These are phyloP conservation scores for Quercus cerris DNA, from an alignment of 306 rosid species.

Conservation along the genomic window DNA sequence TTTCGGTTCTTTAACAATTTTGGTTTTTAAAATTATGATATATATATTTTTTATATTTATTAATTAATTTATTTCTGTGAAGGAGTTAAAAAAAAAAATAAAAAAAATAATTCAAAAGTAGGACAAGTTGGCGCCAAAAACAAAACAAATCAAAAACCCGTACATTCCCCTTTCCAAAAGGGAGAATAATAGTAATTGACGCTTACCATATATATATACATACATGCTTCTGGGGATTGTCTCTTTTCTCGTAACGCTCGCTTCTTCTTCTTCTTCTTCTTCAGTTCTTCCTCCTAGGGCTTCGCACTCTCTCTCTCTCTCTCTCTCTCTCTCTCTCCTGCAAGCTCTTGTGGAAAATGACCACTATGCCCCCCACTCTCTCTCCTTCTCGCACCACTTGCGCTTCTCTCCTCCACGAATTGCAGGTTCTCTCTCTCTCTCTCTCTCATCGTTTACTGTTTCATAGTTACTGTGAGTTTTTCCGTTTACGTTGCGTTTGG, in stretches of 20 bases:
- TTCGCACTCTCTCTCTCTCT: not conserved
- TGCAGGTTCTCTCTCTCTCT: constrained; percentile 51
- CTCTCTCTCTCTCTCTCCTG: not conserved
- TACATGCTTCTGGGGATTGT: constrained; percentile 24
- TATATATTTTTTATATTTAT: too few relatives aligned
- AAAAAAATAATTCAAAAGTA: too few relatives aligned
- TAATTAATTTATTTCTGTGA: too few relatives aligned
- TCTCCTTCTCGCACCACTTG: constrained; percentile 91
- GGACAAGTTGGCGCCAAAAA: too few relatives aligned
- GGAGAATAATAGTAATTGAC: not conserved
- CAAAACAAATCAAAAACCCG: constrained; percentile 17
- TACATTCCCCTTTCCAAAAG: constrained; percentile 4
- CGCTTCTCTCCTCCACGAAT: constrained; percentile 81
- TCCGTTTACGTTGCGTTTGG: not conserved
- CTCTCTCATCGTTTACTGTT: not conserved
- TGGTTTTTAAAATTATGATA: too few relatives aligned
- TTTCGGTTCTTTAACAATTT: too few relatives aligned
- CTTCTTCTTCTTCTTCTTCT: too few relatives aligned
- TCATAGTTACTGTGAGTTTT: not conserved
- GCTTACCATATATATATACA: not conserved
- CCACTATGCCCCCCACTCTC: constrained; percentile 32
- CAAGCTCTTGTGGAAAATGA: constrained; percentile 27
- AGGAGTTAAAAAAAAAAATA: too few relatives aligned
- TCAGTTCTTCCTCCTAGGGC: constrained; percentile 10
- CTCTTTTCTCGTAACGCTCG: constrained; percentile 22